These are phyloP conservation scores for Arthroderma uncinatum DNA, from an alignment of 2,329 filamentous ascomycete species.

Conservation along the genomic window DNA sequence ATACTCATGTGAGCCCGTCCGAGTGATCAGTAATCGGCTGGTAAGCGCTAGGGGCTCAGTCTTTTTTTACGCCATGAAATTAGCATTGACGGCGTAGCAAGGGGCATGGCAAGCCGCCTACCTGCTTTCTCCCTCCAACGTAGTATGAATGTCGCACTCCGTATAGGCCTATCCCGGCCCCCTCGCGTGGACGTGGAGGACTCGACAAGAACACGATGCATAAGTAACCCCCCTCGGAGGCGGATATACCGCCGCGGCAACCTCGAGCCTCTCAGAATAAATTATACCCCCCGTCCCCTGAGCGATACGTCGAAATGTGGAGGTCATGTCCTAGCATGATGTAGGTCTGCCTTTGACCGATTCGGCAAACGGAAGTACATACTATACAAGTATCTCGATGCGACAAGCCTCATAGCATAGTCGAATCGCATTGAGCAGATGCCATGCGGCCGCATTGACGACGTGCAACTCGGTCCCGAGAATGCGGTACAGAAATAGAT, in stretches of 20 bases:
- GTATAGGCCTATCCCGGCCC: neutral
- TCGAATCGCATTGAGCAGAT: too few species aligned
- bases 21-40: neutral
- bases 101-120: neutral
- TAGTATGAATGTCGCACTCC: neutral
- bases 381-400: neutral
- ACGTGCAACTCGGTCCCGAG: neutral
- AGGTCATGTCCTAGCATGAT: too few species aligned
- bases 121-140: neutral
- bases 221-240: neutral
- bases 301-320: too few species aligned
- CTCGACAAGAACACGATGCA: too few species aligned
- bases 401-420: neutral
- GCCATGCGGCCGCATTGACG: neutral
- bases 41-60: neutral
- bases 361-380: neutral
- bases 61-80: too few species aligned
- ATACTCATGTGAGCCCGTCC: neutral
- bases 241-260: neutral
- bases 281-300: neutral
- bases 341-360: neutral
- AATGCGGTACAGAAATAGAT: neutral
- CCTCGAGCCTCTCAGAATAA: neutral
- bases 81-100: neutral
- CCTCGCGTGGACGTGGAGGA: slow-evolving; percentile 3